A percentile compares a stretch with the other conserved stretches of the same genome.
phyloP scores from a whole-genome alignment of 352 stramenopile genomes.

The Paralagenidium karlingii region DNA sequence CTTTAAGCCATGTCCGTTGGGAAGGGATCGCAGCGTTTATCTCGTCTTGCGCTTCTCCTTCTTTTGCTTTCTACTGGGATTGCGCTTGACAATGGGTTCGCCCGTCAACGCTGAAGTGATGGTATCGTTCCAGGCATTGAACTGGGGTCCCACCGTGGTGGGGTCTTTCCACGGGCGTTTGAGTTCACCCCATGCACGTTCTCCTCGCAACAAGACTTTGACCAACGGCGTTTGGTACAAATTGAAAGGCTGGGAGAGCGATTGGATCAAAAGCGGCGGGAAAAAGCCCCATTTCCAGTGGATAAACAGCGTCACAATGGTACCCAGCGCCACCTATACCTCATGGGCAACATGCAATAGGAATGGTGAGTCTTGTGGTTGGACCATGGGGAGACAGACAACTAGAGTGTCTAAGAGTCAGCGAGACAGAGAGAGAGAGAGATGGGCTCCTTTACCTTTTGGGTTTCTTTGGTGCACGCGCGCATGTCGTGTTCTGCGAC shows the following conservation, averaged over 20 bases:
- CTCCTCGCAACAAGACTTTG: constrained; percentile 40
- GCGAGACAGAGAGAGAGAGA: neutral
- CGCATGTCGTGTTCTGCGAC: constrained; percentile 74
- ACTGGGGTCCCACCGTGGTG: constrained; percentile 48
- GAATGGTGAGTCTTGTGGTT: too few species aligned
- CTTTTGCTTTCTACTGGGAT: constrained; percentile 32
- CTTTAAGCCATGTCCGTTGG: too few species aligned
- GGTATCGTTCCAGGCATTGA: constrained; percentile 67
- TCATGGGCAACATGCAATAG: constrained; percentile 4
- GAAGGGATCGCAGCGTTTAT: too few species aligned
- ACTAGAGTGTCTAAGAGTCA: neutral
- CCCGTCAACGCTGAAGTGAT: constrained; percentile 49
- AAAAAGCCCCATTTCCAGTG: constrained; percentile 75
- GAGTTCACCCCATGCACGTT: constrained; percentile 64
- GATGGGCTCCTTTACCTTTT: constrained; percentile 28
- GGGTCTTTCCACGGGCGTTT: constrained; percentile 58
- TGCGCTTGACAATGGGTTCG: constrained; percentile 22
- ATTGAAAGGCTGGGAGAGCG: constrained; percentile 67
- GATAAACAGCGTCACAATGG: constrained; percentile 47
- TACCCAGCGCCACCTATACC: constrained; percentile 40
- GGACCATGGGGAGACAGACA: neutral
- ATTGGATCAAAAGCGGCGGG: constrained; percentile 67
- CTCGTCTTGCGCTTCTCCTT: too few species aligned
- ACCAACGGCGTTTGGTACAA: constrained; percentile 45
- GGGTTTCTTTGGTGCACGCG: constrained; percentile 53